Evolutionary conservation across 2,329 filamentous ascomycete genomes (phyloP).

Genomic region (Alternaria brassicicola): DNA sequence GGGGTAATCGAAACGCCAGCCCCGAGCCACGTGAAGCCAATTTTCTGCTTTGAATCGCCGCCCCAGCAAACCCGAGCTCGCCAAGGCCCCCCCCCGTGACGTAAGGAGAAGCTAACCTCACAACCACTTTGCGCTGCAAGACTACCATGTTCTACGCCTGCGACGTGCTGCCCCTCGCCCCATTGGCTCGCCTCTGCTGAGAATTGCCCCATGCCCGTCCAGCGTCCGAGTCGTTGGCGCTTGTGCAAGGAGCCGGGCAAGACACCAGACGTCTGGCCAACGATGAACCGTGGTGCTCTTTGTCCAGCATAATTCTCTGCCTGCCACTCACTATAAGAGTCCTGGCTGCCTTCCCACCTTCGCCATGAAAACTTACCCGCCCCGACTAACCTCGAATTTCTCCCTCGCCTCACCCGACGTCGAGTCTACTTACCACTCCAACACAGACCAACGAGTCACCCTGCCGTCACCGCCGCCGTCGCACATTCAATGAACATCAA

Average conservation of each 20-base stretch:
- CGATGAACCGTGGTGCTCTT: slow-evolving; percentile 37
- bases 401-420: slow-evolving; percentile 9
- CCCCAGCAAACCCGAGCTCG: slow-evolving; percentile 11
- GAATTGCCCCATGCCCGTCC: slow-evolving; percentile 34
- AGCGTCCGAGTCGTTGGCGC: slow-evolving; percentile 35
- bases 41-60: slow-evolving; percentile 21
- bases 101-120: slow-evolving; percentile 31
- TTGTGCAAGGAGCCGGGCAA: slow-evolving; percentile 33
- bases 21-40: slow-evolving; percentile 22
- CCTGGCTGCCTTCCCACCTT: slow-evolving; percentile 10
- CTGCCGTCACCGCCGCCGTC: slow-evolving; percentile 3
- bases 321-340: slow-evolving; percentile 41
- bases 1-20: slow-evolving; percentile 23
- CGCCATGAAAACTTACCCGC: slow-evolving; percentile 22
- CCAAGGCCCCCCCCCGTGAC: slow-evolving; percentile 25
- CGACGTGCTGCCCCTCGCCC: slow-evolving; percentile 7
- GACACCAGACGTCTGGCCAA: slow-evolving; percentile 40
- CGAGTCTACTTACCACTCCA: background rate
- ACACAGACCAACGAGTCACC: slow-evolving; percentile 21
- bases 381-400: slow-evolving; percentile 18
- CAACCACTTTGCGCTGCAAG: slow-evolving; percentile 28
- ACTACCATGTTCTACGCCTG: slow-evolving; percentile 32
- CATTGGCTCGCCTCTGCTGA: slow-evolving; percentile 27
- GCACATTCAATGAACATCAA: slow-evolving; percentile 54
- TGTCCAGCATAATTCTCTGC: slow-evolving; percentile 39